A percentile compares a stretch with the other conserved stretches of the same genome.
phyloP scores from a whole-genome alignment of 441 rosid genomes.

The Erysimum pusillum region DNA sequence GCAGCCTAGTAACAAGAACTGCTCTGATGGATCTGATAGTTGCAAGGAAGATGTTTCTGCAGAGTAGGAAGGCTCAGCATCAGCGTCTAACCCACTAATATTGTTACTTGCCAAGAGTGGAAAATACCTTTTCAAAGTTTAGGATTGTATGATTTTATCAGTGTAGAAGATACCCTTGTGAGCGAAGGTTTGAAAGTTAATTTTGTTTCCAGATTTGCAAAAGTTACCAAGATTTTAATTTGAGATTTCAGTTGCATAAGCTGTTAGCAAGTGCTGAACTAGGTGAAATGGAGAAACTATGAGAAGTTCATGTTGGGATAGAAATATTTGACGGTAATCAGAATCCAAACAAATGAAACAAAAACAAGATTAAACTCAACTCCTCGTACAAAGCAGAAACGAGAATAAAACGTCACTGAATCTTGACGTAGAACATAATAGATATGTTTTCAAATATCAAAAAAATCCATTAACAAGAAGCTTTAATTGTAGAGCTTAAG shows the following conservation, averaged over 20 bases:
- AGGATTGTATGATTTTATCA: slow-evolving; percentile 26
- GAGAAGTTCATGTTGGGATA: not conserved
- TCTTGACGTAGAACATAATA: slow-evolving; percentile 7
- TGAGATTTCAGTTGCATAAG: not conserved
- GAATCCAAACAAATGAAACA: slow-evolving; percentile 21
- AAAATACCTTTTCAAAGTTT: not conserved
- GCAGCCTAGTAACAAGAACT: slow-evolving; percentile 30
- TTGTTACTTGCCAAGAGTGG: slow-evolving; percentile 13
- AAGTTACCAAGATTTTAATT: not conserved
- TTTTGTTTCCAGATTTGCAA: not conserved
- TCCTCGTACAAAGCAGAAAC: slow-evolving; percentile 1
- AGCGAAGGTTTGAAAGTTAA: not conserved
- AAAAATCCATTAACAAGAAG: not conserved
- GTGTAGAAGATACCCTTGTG: not conserved
- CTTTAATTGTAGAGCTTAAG: slow-evolving; percentile 33
- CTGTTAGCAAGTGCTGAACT: not conserved
- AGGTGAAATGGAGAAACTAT: not conserved
- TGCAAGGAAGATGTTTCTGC: slow-evolving; percentile 37
- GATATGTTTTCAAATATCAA: slow-evolving; percentile 24
- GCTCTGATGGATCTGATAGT: slow-evolving; percentile 27
- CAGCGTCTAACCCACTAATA: slow-evolving; percentile 48
- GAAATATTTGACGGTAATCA: not conserved
- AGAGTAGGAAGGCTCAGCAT: slow-evolving; percentile 25
- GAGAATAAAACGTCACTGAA: slow-evolving; percentile 8
- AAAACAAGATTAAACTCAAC: slow-evolving; percentile 20